Base-by-base conservation (phyloP, 2,329 filamentous ascomycete genomes). In the Dactylellina haptotyla region DNA sequence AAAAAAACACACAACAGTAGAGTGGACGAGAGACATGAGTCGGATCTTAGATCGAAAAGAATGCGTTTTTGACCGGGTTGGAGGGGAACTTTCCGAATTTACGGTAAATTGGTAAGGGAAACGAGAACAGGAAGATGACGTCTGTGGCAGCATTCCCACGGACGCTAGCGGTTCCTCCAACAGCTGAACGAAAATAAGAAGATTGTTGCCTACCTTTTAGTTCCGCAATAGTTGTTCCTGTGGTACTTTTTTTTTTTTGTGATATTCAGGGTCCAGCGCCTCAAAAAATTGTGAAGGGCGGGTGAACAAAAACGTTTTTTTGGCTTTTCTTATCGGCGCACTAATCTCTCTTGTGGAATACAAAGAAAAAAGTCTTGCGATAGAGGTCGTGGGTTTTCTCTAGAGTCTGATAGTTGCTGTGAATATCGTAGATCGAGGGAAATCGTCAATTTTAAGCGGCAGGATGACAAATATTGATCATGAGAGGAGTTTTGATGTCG, bases 181-280 rank as follows among this genome's bases (percentile, higher is more conserved):
- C 59, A 43, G 43, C 66, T 64, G 59, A 64, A 65, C 59, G 67
- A 58, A 65, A 9, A 59, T 41, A 14, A 23, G 23, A 50, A 18
- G 34, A 46, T 56, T 53, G 45, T 65, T 72, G 59, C 67, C 59
- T 72, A 72, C 67, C 67, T 71, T 72, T 59, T 34, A 57, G 51
- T 71, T 57, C 6, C 12, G 5, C 3, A 23, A 10, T 18, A 30
- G 34, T 58, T 28, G 30, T 6, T 16, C 59, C 14, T 48, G 37
- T 56, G 39, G 51, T 66, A 48, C 46, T 48, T 37, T 51, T 57
- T 39, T 46, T 2, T 46, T n/a, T 18, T 46, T 54, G 53, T 53
- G 59, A 71, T 53, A 45, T 59, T 72, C 67, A 72, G 67, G 67
- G 67, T 65, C 67, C 59, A 64, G 45, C 58, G 48, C 58, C 56